These are phyloP conservation scores for Tetracladium setigerum DNA, from an alignment of 495 filamentous ascomycete species.

Conservation along the genomic window DNA sequence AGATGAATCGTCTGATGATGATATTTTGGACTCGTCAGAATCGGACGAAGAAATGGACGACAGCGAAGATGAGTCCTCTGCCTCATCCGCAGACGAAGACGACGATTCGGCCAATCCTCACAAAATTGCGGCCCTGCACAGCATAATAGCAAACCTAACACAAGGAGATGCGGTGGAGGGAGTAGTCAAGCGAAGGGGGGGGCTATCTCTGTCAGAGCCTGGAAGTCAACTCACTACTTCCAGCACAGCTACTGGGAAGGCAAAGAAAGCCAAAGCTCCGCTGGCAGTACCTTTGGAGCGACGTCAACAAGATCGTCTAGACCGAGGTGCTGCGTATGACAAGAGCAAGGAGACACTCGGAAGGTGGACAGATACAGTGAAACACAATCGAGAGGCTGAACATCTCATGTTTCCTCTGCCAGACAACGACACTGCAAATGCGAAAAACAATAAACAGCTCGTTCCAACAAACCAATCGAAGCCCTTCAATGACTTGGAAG, in stretches of 20 bases:
- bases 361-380: conserved; percentile 91
- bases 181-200: too few species aligned
- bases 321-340: conserved; percentile 78
- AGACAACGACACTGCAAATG: conserved; percentile 53
- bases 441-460: conserved; percentile 41
- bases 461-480: conserved; percentile 44
- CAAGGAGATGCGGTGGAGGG: conserved; percentile 20
- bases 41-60: conserved; percentile 40
- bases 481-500: conserved; percentile 75
- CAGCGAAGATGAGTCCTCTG: conserved; percentile 33
- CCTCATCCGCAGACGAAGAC: conserved; percentile 36
- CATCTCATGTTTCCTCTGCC: conserved; percentile 85
- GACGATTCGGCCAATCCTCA: conserved; percentile 45
- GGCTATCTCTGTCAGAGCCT: conserved; percentile 6
- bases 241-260: too few species aligned
- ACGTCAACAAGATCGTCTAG: conserved; percentile 79
- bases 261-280: conserved; percentile 53
- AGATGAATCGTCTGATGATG: conserved; percentile 26
- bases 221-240: too few species aligned
- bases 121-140: conserved; percentile 57
- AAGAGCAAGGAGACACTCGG: conserved; percentile 87
- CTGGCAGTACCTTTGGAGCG: conserved; percentile 80
- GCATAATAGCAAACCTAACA: conserved; percentile 63
- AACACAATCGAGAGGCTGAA: conserved; percentile 84
- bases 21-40: conserved; percentile 35